phyloP scores from a whole-genome alignment of 1,284 basidiomycete species.

The Filobasidium uniguttulatum region DNA sequence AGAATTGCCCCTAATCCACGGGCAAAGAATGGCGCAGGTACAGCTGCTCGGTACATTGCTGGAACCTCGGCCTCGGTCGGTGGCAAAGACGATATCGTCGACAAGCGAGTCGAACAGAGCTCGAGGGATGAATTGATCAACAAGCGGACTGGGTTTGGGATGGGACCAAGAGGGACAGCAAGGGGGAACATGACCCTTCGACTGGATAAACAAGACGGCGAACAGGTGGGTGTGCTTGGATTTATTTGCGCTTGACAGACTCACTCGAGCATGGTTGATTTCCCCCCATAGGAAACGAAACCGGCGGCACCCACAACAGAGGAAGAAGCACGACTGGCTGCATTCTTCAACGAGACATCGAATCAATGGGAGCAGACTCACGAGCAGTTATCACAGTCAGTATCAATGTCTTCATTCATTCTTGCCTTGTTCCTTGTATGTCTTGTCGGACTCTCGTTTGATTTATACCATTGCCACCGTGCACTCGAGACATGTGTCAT shows the following conservation, averaged over 20 bases:
- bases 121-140: conserved; percentile 31
- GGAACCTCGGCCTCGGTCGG: conserved; percentile 35
- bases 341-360: conserved; percentile 32
- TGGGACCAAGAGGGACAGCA: conserved; percentile 16
- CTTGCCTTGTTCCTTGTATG: no score
- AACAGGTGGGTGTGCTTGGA: conserved; percentile 4
- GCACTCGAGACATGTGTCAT: no score
- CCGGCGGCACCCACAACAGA: conserved; percentile 28
- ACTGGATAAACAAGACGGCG: conserved; percentile 69
- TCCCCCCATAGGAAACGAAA: neutral
- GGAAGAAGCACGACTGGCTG: conserved; percentile 33
- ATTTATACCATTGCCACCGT: no score
- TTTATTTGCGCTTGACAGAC: neutral
- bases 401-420: conserved; percentile 5
- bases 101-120: conserved; percentile 34
- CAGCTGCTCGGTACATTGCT: conserved; percentile 70
- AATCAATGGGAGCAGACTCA: conserved; percentile 36
- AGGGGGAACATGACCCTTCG: conserved; percentile 59
- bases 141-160: conserved; percentile 18
- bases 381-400: conserved; percentile 33
- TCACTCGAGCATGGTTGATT: neutral
- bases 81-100: conserved; percentile 27
- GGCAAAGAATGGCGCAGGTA: conserved; percentile 57
- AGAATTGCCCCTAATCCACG: conserved; percentile 63
- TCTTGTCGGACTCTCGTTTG: no score